Conservation (phyloP, 305 asterid species). For the Solanum chacoense region DNA sequence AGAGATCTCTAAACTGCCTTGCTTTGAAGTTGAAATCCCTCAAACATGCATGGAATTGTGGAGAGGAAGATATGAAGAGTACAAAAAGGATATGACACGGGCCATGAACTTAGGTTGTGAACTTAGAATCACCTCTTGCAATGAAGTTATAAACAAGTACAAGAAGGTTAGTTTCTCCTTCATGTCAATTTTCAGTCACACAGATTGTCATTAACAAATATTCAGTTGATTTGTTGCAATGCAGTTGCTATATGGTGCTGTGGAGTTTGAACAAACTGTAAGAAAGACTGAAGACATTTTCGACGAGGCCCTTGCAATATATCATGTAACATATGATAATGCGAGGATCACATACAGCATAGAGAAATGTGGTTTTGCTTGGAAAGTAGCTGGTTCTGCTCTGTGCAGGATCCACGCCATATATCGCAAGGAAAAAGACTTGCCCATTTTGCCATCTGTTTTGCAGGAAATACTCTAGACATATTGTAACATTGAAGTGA, state of each 20-base stretch:
- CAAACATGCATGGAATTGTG: conserved; percentile 23
- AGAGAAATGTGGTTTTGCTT: conserved; percentile 48
- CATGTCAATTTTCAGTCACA: not conserved
- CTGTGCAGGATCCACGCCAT: conserved; percentile 13
- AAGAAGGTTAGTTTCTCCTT: conserved; percentile 36
- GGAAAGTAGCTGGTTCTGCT: conserved; percentile 67
- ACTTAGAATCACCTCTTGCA: conserved; percentile 24
- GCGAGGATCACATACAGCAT: conserved; percentile 14
- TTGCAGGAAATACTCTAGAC: conserved; percentile 9
- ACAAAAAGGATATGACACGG: conserved; percentile 34
- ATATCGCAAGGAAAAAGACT: not conserved
- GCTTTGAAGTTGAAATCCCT: conserved; percentile 23
- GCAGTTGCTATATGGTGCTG: conserved; percentile 61
- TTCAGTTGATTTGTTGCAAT: not conserved
- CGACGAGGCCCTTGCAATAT: conserved; percentile 64
- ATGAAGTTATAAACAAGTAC: conserved; percentile 46
- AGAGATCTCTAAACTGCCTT: conserved; percentile 52
- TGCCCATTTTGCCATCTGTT: conserved; percentile 12
- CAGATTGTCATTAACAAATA: not conserved
- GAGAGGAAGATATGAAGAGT: conserved; percentile 25
- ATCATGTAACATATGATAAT: conserved; percentile 34
- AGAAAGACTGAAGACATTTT: conserved; percentile 27
- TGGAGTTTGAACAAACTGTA: conserved; percentile 36
- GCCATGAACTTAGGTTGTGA: conserved; percentile 27
- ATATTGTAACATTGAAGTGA: not conserved